Conservation (phyloP, 768 basidiomycete genomes). For the Naematelia encephala region DNA sequence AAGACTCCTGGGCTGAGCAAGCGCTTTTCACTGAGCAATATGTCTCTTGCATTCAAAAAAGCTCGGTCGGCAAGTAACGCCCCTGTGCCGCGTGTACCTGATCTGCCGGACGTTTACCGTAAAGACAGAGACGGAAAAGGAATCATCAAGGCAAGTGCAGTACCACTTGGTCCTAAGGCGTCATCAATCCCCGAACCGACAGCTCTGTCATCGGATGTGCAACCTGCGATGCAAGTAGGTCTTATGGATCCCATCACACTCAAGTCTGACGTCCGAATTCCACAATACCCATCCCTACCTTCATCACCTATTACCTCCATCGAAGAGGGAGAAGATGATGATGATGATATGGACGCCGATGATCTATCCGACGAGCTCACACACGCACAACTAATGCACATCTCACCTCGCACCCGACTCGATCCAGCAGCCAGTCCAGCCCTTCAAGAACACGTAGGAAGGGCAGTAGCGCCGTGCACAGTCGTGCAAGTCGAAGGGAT, state of each 20-base stretch:
- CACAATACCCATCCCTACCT: background rate
- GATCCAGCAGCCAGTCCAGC: constrained; percentile 17
- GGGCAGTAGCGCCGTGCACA: constrained; percentile 10
- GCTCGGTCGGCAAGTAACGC: constrained; percentile 9
- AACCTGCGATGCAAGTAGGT: background rate
- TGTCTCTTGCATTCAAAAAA: constrained; percentile 38
- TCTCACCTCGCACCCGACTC: constrained; percentile 26
- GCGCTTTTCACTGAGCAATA: constrained; percentile 38
- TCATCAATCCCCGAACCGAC: background rate
- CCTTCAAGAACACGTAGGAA: constrained; percentile 25
- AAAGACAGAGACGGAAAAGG: constrained; percentile 8
- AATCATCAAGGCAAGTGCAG: constrained; percentile 2
- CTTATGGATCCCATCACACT: constrained; percentile 7
- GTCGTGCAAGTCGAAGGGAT: constrained; percentile 9
- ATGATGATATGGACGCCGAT: constrained; percentile 8
- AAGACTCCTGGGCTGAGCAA: constrained; percentile 26
- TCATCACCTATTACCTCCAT: background rate
- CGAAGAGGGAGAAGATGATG: background rate
- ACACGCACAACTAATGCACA: constrained; percentile 30
- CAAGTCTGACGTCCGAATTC: constrained; percentile 9
- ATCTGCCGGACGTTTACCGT: constrained; percentile 26
- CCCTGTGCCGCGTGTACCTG: constrained; percentile 21
- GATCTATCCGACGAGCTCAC: constrained; percentile 20
- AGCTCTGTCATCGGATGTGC: too few relatives aligned
- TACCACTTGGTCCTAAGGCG: background rate